Conservation (phyloP, 1,284 basidiomycete genomes). For the Cutaneotrichosporon mucoides region DNA sequence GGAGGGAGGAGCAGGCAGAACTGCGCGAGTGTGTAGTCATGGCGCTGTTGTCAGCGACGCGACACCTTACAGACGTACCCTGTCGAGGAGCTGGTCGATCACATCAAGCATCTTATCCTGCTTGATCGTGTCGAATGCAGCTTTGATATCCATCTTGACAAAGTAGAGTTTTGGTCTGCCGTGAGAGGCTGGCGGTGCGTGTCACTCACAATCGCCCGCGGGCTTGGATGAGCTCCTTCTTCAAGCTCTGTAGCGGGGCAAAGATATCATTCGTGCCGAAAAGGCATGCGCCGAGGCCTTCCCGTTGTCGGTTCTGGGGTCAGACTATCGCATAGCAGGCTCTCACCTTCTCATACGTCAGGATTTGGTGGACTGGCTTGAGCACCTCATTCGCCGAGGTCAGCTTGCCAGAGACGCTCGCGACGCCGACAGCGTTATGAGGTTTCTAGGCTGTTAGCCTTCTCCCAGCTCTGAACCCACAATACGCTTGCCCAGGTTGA, state of each 20-base stretch:
- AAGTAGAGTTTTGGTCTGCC: conserved; percentile 80
- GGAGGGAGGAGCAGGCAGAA: conserved; percentile 40
- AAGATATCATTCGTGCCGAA: conserved; percentile 82
- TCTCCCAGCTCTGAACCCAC: conserved; percentile 14
- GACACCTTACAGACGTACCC: conserved; percentile 53
- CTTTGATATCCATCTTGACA: conserved; percentile 91
- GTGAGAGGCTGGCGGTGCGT: background rate
- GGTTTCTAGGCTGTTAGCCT: conserved; percentile 9
- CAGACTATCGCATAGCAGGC: no score
- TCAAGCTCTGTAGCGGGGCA: conserved; percentile 65
- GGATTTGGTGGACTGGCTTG: conserved; percentile 73
- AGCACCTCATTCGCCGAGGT: conserved; percentile 66
- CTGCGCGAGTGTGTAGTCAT: conserved; percentile 38
- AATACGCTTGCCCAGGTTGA: conserved; percentile 74
- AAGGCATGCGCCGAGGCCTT: conserved; percentile 70
- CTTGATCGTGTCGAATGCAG: conserved; percentile 95
- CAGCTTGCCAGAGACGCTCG: conserved; percentile 7
- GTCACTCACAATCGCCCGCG: conserved; percentile 57
- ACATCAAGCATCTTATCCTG: conserved; percentile 80
- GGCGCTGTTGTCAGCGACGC: conserved; percentile 19
- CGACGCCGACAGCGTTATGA: conserved; percentile 11
- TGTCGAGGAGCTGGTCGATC: conserved; percentile 64
- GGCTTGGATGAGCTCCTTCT: conserved; percentile 55
- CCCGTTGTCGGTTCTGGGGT: conserved; percentile 59
- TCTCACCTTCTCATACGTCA: conserved; percentile 78